Conservation (phyloP, 768 basidiomycete species). For the Mycena venus region DNA sequence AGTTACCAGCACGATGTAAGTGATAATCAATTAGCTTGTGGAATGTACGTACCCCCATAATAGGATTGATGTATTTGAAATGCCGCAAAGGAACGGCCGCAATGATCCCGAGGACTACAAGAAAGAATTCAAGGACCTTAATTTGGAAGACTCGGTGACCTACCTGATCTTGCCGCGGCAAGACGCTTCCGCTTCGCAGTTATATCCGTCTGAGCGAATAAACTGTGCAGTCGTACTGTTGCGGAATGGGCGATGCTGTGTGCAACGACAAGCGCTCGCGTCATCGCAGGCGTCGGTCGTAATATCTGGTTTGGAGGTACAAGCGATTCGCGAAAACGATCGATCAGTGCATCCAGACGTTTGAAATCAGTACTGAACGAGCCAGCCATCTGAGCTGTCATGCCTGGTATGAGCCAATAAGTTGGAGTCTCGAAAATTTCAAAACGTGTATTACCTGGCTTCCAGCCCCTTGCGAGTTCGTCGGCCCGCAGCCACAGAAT, state of each 20-base stretch:
- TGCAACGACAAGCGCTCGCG: slow-evolving; percentile 41
- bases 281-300: slow-evolving; percentile 4
- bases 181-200: slow-evolving; percentile 38
- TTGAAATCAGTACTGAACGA: slow-evolving; percentile 31
- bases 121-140: background rate
- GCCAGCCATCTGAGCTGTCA: background rate
- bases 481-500: slow-evolving; percentile 24
- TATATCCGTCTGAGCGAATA: slow-evolving; percentile 40
- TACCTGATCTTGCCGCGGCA: slow-evolving; percentile 31
- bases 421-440: background rate
- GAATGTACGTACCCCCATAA: slow-evolving; percentile 44
- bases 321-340: slow-evolving; percentile 34
- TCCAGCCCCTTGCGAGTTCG: slow-evolving; percentile 6
- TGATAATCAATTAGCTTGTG: background rate
- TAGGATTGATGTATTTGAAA: slow-evolving; percentile 41
- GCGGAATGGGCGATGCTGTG: slow-evolving; percentile 53
- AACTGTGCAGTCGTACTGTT: slow-evolving; percentile 50
- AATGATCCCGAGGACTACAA: slow-evolving; percentile 31
- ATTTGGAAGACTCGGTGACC: background rate
- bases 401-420: background rate
- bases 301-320: slow-evolving; percentile 23
- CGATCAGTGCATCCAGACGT: slow-evolving; percentile 38
- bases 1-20: background rate
- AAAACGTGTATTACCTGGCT: background rate
- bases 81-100: slow-evolving; percentile 33